Percentiles rank a stretch among this genome's conserved stretches.
Evolutionary conservation across 1,139 yeast genomes (phyloP).

Genomic region (Diutina sp.): DNA sequence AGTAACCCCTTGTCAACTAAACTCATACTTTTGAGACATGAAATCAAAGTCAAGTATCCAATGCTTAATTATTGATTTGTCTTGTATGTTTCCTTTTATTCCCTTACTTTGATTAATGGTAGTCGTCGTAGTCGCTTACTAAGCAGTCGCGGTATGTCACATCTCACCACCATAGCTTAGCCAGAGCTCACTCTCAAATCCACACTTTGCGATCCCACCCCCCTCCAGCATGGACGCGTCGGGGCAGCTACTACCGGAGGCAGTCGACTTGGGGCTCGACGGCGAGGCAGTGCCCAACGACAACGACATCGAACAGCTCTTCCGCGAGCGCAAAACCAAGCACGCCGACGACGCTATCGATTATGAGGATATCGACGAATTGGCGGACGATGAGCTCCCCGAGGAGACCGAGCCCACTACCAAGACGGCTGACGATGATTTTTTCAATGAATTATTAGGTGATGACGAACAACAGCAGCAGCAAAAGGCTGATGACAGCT

Average conservation of each 20-base stretch:
- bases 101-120: too few relatives aligned
- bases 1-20: too few relatives aligned
- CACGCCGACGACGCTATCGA: slow-evolving; percentile 95
- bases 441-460: slow-evolving; percentile 12
- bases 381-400: slow-evolving; percentile 51
- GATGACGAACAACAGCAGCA: slow-evolving; percentile 23
- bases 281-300: neutral
- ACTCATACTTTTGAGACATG: too few relatives aligned
- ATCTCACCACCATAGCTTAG: neutral
- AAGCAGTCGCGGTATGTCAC: neutral
- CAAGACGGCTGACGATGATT: slow-evolving; percentile 10
- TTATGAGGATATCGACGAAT: slow-evolving; percentile 88
- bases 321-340: slow-evolving; percentile 15
- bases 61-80: too few relatives aligned
- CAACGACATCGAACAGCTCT: neutral
- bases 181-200: neutral
- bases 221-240: neutral
- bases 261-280: neutral
- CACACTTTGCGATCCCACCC: neutral
- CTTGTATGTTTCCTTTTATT: too few relatives aligned
- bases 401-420: slow-evolving; percentile 6
- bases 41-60: too few relatives aligned
- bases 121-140: neutral
- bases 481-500: slow-evolving; percentile 28
- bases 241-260: neutral